These are phyloP conservation scores for Graphilbum fragrans DNA, from an alignment of 2,329 filamentous ascomycete genomes.

Conservation along the genomic window DNA sequence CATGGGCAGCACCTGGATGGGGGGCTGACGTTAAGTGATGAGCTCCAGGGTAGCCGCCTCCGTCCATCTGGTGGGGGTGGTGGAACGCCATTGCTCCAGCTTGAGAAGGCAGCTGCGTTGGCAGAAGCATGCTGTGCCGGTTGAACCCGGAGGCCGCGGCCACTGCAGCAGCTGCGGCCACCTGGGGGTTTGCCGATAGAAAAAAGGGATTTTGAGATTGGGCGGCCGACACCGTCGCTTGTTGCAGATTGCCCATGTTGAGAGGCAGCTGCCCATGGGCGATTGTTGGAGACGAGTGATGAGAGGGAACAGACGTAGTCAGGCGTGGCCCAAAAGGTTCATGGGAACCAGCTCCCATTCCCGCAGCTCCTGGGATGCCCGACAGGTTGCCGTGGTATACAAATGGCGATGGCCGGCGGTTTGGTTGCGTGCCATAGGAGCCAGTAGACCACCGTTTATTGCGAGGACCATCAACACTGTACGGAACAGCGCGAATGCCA, in stretches of 20 bases:
- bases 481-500: constrained; percentile 56
- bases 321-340: constrained; percentile 47
- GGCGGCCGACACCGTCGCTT: constrained; percentile 29
- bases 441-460: constrained; percentile 71
- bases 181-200: constrained; percentile 34
- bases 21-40: constrained; percentile 1
- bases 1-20: neutral
- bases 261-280: constrained; percentile 36
- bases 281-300: constrained; percentile 38
- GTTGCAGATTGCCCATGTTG: constrained; percentile 43
- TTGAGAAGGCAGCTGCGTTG: constrained; percentile 39
- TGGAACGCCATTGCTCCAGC: constrained; percentile 14
- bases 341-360: constrained; percentile 12
- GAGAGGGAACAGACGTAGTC: constrained; percentile 22
- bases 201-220: constrained; percentile 40
- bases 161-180: constrained; percentile 20
- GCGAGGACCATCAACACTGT: constrained; percentile 53
- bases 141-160: constrained; percentile 19
- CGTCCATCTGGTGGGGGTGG: constrained; percentile 5
- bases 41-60: constrained; percentile 1
- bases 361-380: neutral
- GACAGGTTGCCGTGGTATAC: constrained; percentile 43
- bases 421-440: constrained; percentile 49
- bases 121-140: constrained; percentile 48
- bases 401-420: constrained; percentile 45